Evolutionary conservation across 208 protist genomes (phyloP).

Genomic region (Crithidia sp.): DNA sequence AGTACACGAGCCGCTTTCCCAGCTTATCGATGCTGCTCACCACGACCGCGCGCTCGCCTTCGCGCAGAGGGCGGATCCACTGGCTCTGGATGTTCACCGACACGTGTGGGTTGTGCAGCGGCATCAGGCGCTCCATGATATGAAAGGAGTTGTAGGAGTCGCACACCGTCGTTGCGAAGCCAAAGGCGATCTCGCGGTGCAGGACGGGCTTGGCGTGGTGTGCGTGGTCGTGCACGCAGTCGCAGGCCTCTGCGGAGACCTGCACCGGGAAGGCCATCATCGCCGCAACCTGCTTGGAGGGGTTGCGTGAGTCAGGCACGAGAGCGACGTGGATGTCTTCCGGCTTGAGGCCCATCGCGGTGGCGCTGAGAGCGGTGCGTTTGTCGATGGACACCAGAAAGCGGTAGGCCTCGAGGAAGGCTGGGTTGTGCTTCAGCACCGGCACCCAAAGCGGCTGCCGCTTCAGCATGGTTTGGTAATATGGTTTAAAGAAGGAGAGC

Average conservation of each 20-base stretch:
- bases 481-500: too few species aligned
- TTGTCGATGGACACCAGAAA: constrained; percentile 28
- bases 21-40: constrained; percentile 76
- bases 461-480: constrained; percentile 67
- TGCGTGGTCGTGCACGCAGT: constrained; percentile 11
- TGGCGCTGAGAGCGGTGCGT: constrained; percentile 32
- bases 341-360: constrained; percentile 32
- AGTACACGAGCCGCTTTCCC: constrained; percentile 73
- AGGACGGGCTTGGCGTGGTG: neutral
- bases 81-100: constrained; percentile 68
- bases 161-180: constrained; percentile 52
- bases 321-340: constrained; percentile 53
- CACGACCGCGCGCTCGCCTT: constrained; percentile 55
- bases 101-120: constrained; percentile 52
- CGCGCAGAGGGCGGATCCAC: constrained; percentile 33
- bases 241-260: constrained; percentile 47
- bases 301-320: constrained; percentile 25
- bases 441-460: constrained; percentile 71
- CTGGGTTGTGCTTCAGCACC: constrained; percentile 47
- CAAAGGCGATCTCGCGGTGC: constrained; percentile 33
- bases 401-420: constrained; percentile 39
- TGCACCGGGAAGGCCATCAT: constrained; percentile 69
- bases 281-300: constrained; percentile 17
- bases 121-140: constrained; percentile 66
- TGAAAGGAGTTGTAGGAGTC: constrained; percentile 77